phyloP scores from a whole-genome alignment of 768 basidiomycete genomes.

The Candolleomyces aberdarensis region DNA sequence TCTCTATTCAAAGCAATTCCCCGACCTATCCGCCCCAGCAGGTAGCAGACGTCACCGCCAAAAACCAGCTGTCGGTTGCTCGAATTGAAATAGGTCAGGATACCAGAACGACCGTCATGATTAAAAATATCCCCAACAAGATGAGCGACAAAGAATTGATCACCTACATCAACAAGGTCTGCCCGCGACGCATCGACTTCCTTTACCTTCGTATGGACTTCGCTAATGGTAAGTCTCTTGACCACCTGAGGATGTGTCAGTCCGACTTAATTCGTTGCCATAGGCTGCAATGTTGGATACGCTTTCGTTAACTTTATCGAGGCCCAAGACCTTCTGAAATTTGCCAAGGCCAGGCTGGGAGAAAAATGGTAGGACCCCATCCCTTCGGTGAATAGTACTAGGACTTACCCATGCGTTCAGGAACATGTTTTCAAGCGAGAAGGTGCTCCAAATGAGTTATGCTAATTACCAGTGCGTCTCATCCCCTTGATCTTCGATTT shows the following conservation, averaged over 20 bases:
- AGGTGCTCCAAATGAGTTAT: constrained; percentile 87
- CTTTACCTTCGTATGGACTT: constrained; percentile 88
- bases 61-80: constrained; percentile 56
- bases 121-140: constrained; percentile 93
- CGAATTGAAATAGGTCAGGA: constrained; percentile 76
- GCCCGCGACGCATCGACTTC: constrained; percentile 79
- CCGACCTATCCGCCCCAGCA: constrained; percentile 14
- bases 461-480: constrained; percentile 85
- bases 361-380: constrained; percentile 65
- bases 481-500: constrained; percentile 7
- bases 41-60: constrained; percentile 24
- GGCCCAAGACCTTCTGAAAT: constrained; percentile 70
- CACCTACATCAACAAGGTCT: constrained; percentile 65
- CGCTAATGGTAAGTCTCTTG: constrained; percentile 56
- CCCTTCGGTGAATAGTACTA: not conserved
- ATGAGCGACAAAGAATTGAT: constrained; percentile 76
- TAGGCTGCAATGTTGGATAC: constrained; percentile 76
- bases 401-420: constrained; percentile 32
- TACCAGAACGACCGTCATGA: constrained; percentile 83
- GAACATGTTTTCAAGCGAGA: constrained; percentile 93
- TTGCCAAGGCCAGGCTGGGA: constrained; percentile 71
- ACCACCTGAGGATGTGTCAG: not conserved
- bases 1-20: not conserved
- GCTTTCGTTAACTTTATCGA: constrained; percentile 90
- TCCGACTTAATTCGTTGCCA: not conserved